Evolutionary conservation across 768 basidiomycete species (phyloP).

Genomic region (Hydnomerulius pinastri): DNA sequence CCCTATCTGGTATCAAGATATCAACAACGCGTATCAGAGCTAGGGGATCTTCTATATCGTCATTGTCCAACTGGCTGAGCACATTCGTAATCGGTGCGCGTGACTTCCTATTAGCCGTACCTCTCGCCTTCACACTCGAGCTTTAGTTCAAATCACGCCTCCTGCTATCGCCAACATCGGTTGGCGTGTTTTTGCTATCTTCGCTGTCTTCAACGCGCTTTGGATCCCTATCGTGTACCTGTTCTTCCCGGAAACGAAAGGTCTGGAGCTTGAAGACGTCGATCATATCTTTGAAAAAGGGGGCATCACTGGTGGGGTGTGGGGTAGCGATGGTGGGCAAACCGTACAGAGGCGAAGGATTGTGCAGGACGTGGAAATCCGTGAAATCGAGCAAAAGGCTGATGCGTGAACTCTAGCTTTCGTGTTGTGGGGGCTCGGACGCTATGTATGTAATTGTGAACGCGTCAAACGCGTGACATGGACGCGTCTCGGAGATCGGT

Average conservation of each 20-base stretch:
- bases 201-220: slow-evolving; percentile 46
- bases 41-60: slow-evolving; percentile 35
- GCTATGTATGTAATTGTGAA: too few species aligned
- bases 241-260: slow-evolving; percentile 39
- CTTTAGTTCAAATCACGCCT: slow-evolving; percentile 42
- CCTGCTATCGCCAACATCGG: slow-evolving; percentile 43
- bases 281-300: slow-evolving; percentile 44
- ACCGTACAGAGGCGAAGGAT: slow-evolving; percentile 28
- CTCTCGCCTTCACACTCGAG: too few species aligned
- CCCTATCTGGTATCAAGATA: too few species aligned
- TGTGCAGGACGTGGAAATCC: slow-evolving; percentile 1
- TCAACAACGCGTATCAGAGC: slow-evolving; percentile 41
- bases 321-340: slow-evolving; percentile 35
- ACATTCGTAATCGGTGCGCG: slow-evolving; percentile 5
- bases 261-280: slow-evolving; percentile 41
- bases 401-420: too few species aligned
- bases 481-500: too few species aligned
- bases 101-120: not conserved
- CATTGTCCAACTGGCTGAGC: slow-evolving; percentile 22
- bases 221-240: slow-evolving; percentile 43
- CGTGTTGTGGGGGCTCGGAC: too few species aligned
- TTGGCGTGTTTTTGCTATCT: slow-evolving; percentile 48
- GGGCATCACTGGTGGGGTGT: slow-evolving; percentile 44
- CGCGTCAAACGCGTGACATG: too few species aligned
- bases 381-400: too few species aligned